Base-by-base conservation (phyloP, 106 monocot species). In the Triglochin maritima region DNA sequence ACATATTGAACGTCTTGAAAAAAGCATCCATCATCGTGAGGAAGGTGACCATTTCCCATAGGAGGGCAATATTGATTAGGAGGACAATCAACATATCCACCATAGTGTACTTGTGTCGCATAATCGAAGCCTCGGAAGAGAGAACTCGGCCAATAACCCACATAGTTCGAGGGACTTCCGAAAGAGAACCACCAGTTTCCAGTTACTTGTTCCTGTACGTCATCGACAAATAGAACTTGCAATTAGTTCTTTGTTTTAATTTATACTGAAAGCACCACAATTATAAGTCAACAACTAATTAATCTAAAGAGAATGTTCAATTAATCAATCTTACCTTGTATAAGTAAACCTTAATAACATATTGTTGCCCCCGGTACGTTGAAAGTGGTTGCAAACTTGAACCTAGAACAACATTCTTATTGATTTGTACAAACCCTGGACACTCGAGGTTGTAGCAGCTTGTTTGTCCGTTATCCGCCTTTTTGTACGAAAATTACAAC, bases 161-260 rank as follows among this genome's bases (percentile, higher is more conserved):
- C 9, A 13, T 9, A 7, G 44, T 43, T 44, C 14, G 42, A 7
- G 8, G 8, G 42, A n/a, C 10, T 4, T 7, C 62, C 62, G 10
- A 63, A 43, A 46, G 62, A 43, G 9, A 63, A 63, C 62, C 62
- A 63, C 62, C 62, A 63, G 62, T 63, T 63, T 4, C 62, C 45
- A 44, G 62, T 63, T 10, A 3, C 46, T 46, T 7, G 41, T 4
- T 63, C 62, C 62, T 63, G 9, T 13, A 46, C 29, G 7, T 12
- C 11, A 44, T 29, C 46, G 6, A 63, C 10, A 3, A 63, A 46
- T 12, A 2, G 47, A 11, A 46, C 1, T 8, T 14, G 47, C 12
- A 46, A 12, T 44, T 63, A 17, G 29, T 29, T 29, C 1, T 0
- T 7, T 13, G 4, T n/a, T 16, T 17, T 59, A 5, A 2, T 59